Conservation (phyloP, 2,329 filamentous ascomycete species). For the Alternaria sp. region DNA sequence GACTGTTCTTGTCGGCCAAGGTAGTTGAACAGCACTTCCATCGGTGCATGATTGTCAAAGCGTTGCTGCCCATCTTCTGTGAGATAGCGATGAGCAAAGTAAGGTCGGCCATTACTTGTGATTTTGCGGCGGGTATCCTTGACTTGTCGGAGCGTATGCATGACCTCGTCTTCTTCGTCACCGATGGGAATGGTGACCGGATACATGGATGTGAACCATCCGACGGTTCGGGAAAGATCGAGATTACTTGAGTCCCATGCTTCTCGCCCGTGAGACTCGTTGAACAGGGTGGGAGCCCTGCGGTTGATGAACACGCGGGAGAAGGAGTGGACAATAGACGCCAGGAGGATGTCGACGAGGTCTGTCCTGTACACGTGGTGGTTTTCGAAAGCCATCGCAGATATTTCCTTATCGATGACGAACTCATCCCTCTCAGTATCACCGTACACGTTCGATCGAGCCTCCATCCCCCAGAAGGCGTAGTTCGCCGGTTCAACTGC, state of each 20-base stretch:
- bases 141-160: constrained; percentile 59
- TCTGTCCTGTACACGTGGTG: constrained; percentile 59
- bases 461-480: constrained; percentile 40
- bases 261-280: constrained; percentile 47
- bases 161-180: constrained; percentile 56
- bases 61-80: constrained; percentile 32
- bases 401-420: constrained; percentile 22
- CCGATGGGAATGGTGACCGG: constrained; percentile 56
- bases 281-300: constrained; percentile 57
- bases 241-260: constrained; percentile 53
- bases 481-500: constrained; percentile 27
- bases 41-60: constrained; percentile 54
- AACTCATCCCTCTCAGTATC: constrained; percentile 41
- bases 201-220: constrained; percentile 66
- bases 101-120: constrained; percentile 54
- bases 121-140: constrained; percentile 60
- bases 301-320: constrained; percentile 62
- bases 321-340: constrained; percentile 63
- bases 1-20: constrained; percentile 59
- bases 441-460: constrained; percentile 35
- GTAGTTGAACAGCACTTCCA: constrained; percentile 67
- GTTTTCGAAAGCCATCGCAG: constrained; percentile 29
- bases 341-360: constrained; percentile 60
- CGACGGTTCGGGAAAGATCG: constrained; percentile 64
- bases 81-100: constrained; percentile 53